A percentile compares a stretch with the other conserved stretches of the same genome.
phyloP scores from a whole-genome alignment of 192 early-diverging fungal genomes.

The Podila clonocystis region DNA sequence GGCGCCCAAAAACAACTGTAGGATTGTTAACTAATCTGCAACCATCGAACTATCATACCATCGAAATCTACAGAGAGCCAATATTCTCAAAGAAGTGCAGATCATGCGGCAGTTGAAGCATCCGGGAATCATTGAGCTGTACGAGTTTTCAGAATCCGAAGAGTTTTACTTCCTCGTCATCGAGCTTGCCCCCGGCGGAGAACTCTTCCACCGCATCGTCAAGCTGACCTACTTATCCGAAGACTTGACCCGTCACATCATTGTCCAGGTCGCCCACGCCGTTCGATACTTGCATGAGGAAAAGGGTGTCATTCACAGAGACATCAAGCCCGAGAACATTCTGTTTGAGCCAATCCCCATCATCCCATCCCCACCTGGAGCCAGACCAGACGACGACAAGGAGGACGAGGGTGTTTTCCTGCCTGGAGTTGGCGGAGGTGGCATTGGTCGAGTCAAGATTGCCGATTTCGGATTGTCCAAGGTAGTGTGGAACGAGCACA shows the following conservation, averaged over 20 bases:
- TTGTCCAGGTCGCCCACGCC: conserved; percentile 84
- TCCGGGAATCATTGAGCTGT: conserved; percentile 76
- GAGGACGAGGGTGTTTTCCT: conserved; percentile 77
- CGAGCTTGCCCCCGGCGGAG: conserved; percentile 85
- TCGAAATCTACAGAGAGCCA: conserved; percentile 60
- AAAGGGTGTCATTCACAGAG: conserved; percentile 80
- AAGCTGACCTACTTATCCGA: conserved; percentile 83
- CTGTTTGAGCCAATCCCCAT: conserved; percentile 75
- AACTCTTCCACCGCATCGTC: conserved; percentile 87
- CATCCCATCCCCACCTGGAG: conserved; percentile 49
- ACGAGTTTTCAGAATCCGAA: conserved; percentile 78
- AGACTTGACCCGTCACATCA: conserved; percentile 79
- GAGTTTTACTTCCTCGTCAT: conserved; percentile 80
- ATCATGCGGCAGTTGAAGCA: conserved; percentile 84
- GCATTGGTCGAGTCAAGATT: conserved; percentile 83
- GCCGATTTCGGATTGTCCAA: conserved; percentile 91
- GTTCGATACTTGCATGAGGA: conserved; percentile 84
- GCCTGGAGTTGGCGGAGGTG: conserved; percentile 77
- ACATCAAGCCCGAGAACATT: conserved; percentile 94
- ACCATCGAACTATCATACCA: neutral
- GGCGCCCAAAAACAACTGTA: neutral
- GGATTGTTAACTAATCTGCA: neutral
- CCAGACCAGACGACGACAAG: conserved; percentile 62
- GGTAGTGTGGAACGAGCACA: conserved; percentile 79
- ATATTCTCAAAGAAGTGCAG: conserved; percentile 85